A percentile compares a stretch with the other conserved stretches of the same genome.
phyloP scores from a whole-genome alignment of 192 early-diverging fungal species.

The Entomortierella beljakovae region DNA sequence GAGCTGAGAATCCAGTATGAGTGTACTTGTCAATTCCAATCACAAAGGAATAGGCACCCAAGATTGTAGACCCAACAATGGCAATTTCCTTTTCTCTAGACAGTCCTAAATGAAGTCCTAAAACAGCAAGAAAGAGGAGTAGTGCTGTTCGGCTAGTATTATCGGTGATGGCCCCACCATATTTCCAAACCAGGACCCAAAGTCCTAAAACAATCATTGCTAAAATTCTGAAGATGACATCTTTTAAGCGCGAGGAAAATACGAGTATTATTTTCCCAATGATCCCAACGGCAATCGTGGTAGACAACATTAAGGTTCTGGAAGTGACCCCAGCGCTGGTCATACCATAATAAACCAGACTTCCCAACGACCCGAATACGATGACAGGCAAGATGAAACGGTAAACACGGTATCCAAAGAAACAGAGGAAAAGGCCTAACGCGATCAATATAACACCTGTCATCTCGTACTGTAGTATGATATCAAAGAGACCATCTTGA shows the following conservation, averaged over 20 bases:
- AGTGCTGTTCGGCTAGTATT: slow-evolving; percentile 48
- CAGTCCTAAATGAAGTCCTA: slow-evolving; percentile 56
- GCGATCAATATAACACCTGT: slow-evolving; percentile 59
- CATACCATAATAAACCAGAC: slow-evolving; percentile 61
- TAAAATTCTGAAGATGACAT: slow-evolving; percentile 51
- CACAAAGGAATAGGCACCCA: slow-evolving; percentile 64
- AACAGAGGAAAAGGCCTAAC: slow-evolving; percentile 56
- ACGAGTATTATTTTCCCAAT: slow-evolving; percentile 44
- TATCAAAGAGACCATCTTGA: slow-evolving; percentile 29
- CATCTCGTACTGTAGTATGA: slow-evolving; percentile 53
- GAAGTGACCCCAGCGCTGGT: slow-evolving; percentile 56
- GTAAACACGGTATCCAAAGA: slow-evolving; percentile 65
- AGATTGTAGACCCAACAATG: slow-evolving; percentile 60
- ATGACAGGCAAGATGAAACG: slow-evolving; percentile 56
- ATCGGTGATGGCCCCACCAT: slow-evolving; percentile 40
- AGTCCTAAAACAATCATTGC: slow-evolving; percentile 55
- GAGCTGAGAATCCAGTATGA: slow-evolving; percentile 61
- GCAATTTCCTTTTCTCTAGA: slow-evolving; percentile 64
- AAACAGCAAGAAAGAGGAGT: slow-evolving; percentile 41
- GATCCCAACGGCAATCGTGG: slow-evolving; percentile 49
- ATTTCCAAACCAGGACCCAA: slow-evolving; percentile 59
- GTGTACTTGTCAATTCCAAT: slow-evolving; percentile 67
- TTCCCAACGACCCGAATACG: slow-evolving; percentile 65
- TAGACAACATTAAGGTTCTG: slow-evolving; percentile 47
- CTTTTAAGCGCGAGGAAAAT: slow-evolving; percentile 50